Conservation (phyloP, 768 basidiomycete species). For the Leccinum imitatum region DNA sequence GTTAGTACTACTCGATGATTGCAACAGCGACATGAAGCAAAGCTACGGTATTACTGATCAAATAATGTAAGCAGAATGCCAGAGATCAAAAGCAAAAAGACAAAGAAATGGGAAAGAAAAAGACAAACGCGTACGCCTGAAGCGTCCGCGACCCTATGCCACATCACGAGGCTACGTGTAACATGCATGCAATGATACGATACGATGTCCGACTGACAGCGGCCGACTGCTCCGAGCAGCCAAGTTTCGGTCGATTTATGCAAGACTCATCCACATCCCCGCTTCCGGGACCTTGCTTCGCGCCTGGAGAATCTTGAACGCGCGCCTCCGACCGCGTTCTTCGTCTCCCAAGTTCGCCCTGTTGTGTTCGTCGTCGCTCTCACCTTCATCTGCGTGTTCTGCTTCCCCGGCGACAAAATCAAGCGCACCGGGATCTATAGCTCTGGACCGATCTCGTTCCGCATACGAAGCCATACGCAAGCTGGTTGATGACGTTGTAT, state of each 20-base stretch:
- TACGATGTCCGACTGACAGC: neutral
- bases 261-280: conserved; percentile 84
- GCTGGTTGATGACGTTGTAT: conserved; percentile 41
- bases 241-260: conserved; percentile 29
- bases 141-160: conserved; percentile 8
- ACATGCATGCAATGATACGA: neutral
- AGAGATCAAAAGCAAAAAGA: conserved; percentile 1
- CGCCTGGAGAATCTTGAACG: conserved; percentile 67
- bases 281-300: conserved; percentile 65
- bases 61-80: conserved; percentile 27
- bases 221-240: neutral
- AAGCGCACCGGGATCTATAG: conserved; percentile 67
- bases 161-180: conserved; percentile 4
- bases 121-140: conserved; percentile 9
- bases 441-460: conserved; percentile 62
- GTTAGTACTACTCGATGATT: conserved; percentile 16
- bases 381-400: conserved; percentile 46
- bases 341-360: conserved; percentile 24
- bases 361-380: conserved; percentile 25
- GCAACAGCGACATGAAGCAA: conserved; percentile 32
- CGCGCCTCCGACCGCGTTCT: conserved; percentile 55
- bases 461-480: conserved; percentile 64
- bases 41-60: conserved; percentile 31
- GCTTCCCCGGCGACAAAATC: conserved; percentile 56
- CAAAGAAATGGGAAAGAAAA: neutral